Evolutionary conservation across 78 protist species (phyloP).

Genomic region (Mantamonas sphyraenae): DNA sequence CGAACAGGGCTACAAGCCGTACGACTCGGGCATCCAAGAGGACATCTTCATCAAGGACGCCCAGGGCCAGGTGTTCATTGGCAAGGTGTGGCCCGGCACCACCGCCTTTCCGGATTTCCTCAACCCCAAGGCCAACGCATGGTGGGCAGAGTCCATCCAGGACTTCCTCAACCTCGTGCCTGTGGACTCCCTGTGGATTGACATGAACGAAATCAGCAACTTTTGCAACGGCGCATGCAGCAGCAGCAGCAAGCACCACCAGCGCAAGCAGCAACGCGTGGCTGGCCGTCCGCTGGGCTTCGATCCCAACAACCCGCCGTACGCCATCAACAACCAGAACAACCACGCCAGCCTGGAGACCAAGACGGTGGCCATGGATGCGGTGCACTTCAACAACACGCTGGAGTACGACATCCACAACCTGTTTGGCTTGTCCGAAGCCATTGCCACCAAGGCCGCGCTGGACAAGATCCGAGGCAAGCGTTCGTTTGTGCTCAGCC

Average conservation of each 20-base stretch:
- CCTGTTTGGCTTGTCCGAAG: constrained; percentile 52
- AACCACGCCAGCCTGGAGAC: constrained; percentile 8
- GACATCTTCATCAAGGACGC: constrained; percentile 5
- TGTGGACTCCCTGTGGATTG: constrained; percentile 60
- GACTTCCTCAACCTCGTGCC: constrained; percentile 2
- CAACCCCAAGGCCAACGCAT: constrained; percentile 30
- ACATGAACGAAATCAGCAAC: constrained; percentile 73
- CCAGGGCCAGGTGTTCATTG: constrained; percentile 15
- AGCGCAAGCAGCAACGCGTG: neutral
- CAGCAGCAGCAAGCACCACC: neutral
- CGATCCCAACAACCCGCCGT: constrained; percentile 37
- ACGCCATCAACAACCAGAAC: constrained; percentile 6
- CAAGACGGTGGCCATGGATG: constrained; percentile 31
- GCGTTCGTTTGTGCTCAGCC: constrained; percentile 55
- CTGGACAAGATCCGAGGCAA: constrained; percentile 20
- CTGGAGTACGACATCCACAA: constrained; percentile 48
- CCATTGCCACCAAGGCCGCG: constrained; percentile 46
- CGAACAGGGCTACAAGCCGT: constrained; percentile 15
- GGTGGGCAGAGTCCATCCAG: constrained; percentile 35
- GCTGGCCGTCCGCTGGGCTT: neutral
- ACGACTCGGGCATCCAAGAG: constrained; percentile 14
- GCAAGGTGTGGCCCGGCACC: constrained; percentile 77
- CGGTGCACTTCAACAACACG: constrained; percentile 7
- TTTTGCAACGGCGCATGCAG: constrained; percentile 46
- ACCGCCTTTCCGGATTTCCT: constrained; percentile 64